Evolutionary conservation across 352 stramenopile genomes (phyloP).

Genomic region (Globisporangium spinosum): DNA sequence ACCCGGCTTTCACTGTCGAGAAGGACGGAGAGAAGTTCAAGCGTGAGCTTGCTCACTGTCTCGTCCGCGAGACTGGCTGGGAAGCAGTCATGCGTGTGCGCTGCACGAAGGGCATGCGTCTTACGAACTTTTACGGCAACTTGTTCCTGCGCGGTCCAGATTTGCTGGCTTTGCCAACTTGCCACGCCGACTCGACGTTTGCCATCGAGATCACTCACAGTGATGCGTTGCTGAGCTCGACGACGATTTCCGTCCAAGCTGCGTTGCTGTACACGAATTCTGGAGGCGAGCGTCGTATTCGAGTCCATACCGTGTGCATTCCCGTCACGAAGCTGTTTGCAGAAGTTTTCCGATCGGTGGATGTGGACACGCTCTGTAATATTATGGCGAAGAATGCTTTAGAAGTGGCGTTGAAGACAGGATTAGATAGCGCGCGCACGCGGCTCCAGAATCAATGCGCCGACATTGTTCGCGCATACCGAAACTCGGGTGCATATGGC

Average conservation of each 20-base stretch:
- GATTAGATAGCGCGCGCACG: conserved; percentile 92
- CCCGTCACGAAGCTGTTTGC: conserved; percentile 87
- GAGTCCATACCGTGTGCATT: conserved; percentile 96
- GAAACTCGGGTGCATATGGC: conserved; percentile 72
- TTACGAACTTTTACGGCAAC: conserved; percentile 98
- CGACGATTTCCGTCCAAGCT: conserved; percentile 94
- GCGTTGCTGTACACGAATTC: conserved; percentile 98
- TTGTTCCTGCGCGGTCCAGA: conserved; percentile 97
- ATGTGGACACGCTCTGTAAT: conserved; percentile 93
- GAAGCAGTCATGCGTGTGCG: conserved; percentile 97
- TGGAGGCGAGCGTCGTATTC: conserved; percentile 95
- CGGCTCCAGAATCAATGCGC: conserved; percentile 90
- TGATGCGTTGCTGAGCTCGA: conserved; percentile 92
- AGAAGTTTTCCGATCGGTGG: conserved; percentile 91
- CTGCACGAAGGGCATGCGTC: conserved; percentile 96
- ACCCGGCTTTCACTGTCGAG: conserved; percentile 91
- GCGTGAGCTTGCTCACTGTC: conserved; percentile 87
- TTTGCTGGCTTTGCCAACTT: conserved; percentile 95
- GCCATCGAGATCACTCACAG: conserved; percentile 97
- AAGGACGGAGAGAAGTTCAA: conserved; percentile 93
- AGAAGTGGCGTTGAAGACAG: conserved; percentile 92
- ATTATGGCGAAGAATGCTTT: conserved; percentile 95
- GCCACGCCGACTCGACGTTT: conserved; percentile 95
- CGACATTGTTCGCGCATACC: conserved; percentile 92
- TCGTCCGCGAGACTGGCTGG: conserved; percentile 92